Base-by-base conservation (phyloP, 176 grass and related monocot species). In the Carex kokanica region DNA sequence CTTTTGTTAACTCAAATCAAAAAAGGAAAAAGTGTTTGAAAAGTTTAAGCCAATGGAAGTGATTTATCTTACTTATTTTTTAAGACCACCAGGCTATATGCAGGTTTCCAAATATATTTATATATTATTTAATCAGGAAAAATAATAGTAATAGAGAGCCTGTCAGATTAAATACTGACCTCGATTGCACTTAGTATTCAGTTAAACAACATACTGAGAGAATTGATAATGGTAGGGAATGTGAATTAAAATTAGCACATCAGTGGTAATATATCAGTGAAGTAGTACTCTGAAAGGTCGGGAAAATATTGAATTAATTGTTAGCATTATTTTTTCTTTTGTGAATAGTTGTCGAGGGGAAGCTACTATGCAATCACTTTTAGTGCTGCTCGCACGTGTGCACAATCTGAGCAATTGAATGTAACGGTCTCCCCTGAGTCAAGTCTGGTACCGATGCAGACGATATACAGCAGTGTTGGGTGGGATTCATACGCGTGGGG, bases 401-500 rank as follows among this genome's bases (percentile, higher is more conserved):
- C 94, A 27, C 92, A 94, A 84, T 83, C 88, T 0, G 95, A 97
- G 85, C 20, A 64, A 17, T 86, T 97, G 29, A 97, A 94, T 86
- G 81, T 97, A 8, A 92, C 95, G 0, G 92, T 91, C 8, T 89
- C 87, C 43, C 95, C 88, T 31, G 95, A 97, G 86, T 92, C 83
- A 17, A 86, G 87, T 1, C 60, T 91, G 17, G 65, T 97, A 15
- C 87, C 95, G 16, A 89, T 97, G 51, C 95, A 97, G 90, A 97
- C 92, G 14, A 84, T 91, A 73, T 94, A 91, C 88, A 86, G 88
- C 85, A 90, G 90, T 87, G 91, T 27, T 77, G 95, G 95, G 1
- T 97, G 95, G 90, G 92, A 92, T 86, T 97, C 88, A 49, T 97
- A 94, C 84, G 70, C 92, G 16, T 94, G 95, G 95, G 95, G 87